Base-by-base conservation (phyloP, 441 rosid species). In the Breynia disticha region DNA sequence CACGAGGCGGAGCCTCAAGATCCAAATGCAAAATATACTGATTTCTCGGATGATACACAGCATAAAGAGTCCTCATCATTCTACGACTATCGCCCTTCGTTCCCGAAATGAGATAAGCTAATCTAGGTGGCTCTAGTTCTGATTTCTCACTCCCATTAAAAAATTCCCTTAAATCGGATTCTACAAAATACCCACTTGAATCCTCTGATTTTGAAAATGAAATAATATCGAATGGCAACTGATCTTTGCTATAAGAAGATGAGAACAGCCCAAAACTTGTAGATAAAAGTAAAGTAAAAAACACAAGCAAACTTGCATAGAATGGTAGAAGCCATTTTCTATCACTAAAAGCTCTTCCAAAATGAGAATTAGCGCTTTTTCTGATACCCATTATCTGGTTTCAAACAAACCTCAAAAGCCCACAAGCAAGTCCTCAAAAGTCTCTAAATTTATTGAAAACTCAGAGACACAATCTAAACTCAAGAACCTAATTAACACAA, bases 31-130 rank as follows among this genome's bases (percentile, higher is more conserved):
- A 68, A 59, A 91, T 80, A 67, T 91, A 91, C 74, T 88, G 98
- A 67, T 91, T 91, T 63, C 98, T 80, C 0, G 98, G 98, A 70
- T 91, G 98, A 65, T 88, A 91, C 37, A 91, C 87, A 17, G 95
- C 97, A 67, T 86, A 89, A 68, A 91, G 75, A n/a, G 98, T 91
- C 74, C 98, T 84, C 86, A 86, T 69, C 88, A 91, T 78, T 60
- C 98, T 84, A 57, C 75, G 83, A 63, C 86, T 79, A 70, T 91
- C 97, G 3, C 98, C 98, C 71, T 84, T 86, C 7, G 98, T 86
- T 18, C 98, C 98, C 0, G 97, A 91, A 61, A 91, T 88, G 20
- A 91, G 76, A 77, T 88, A 91, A 50, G 97, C 98, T 56, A 91
- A 65, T 68, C 95, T 77, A 58, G 98, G 95, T 11, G 81, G 74